phyloP scores from a whole-genome alignment of 768 basidiomycete genomes.

The Hericium alpestre region DNA sequence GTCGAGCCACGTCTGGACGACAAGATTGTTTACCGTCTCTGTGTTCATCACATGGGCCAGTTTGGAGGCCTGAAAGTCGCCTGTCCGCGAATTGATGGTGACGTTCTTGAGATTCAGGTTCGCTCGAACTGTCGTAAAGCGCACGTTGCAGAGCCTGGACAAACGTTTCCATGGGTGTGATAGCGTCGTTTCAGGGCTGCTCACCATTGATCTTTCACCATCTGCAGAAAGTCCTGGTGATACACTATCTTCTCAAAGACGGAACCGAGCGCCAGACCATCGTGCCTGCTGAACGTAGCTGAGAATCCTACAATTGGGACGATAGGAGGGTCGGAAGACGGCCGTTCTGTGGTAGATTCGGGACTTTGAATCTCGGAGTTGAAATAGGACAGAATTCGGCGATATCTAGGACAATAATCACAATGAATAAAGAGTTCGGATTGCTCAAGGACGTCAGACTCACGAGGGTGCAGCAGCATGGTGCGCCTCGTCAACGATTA shows the following conservation, averaged over 20 bases:
- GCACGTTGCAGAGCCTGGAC: constrained; percentile 71
- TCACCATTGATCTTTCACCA: constrained; percentile 89
- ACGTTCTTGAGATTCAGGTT: constrained; percentile 61
- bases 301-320: constrained; percentile 90
- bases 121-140: constrained; percentile 75
- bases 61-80: constrained; percentile 74
- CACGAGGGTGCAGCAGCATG: constrained; percentile 90
- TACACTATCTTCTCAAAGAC: constrained; percentile 90
- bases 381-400: constrained; percentile 77
- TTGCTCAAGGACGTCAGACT: constrained; percentile 18
- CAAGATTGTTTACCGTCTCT: constrained; percentile 59
- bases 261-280: constrained; percentile 78
- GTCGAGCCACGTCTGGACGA: constrained; percentile 80
- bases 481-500: constrained; percentile 90
- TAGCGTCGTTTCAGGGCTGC: constrained; percentile 1
- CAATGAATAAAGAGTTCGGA: background rate
- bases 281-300: constrained; percentile 88
- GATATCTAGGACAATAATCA: constrained; percentile 42
- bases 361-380: constrained; percentile 52
- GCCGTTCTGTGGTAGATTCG: constrained; percentile 20
- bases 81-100: constrained; percentile 51
- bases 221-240: constrained; percentile 80
- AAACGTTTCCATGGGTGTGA: background rate
- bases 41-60: constrained; percentile 80
- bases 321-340: constrained; percentile 26